Conservation (phyloP, 1,284 basidiomycete genomes). For the Ceratobasidium sp. region DNA sequence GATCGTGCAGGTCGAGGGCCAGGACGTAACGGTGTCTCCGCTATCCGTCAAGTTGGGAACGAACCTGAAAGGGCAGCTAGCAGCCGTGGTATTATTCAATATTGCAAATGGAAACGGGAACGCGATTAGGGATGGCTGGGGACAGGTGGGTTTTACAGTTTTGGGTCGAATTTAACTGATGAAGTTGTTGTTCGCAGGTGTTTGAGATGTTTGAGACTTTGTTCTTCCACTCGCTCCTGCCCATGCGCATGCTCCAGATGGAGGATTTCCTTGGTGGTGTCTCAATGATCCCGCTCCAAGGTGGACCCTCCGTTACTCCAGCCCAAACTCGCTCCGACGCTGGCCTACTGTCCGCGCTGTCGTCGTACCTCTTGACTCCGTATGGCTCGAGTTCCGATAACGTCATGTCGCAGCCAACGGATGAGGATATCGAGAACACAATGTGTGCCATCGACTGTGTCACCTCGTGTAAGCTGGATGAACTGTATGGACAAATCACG, state of each 20-base stretch:
- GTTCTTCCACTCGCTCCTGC: constrained; percentile 92
- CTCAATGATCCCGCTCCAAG: constrained; percentile 87
- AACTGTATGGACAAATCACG: constrained; percentile 93
- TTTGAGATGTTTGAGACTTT: constrained; percentile 99
- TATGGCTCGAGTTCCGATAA: constrained; percentile 79
- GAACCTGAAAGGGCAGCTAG: constrained; percentile 95
- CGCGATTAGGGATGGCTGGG: constrained; percentile 94
- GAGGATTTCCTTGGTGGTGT: constrained; percentile 94
- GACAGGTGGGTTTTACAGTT: constrained; percentile 65
- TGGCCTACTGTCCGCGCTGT: constrained; percentile 92
- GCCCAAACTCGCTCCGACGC: constrained; percentile 77
- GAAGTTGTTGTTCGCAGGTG: constrained; percentile 64
- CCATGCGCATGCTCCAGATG: constrained; percentile 91
- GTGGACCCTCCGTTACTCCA: constrained; percentile 70
- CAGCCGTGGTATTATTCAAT: constrained; percentile 96
- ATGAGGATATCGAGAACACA: constrained; percentile 92
- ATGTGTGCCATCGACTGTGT: constrained; percentile 96
- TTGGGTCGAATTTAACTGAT: background rate
- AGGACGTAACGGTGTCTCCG: constrained; percentile 89
- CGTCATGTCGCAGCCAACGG: constrained; percentile 82
- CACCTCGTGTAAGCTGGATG: constrained; percentile 91
- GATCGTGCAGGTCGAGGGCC: constrained; percentile 91
- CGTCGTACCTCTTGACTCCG: constrained; percentile 96
- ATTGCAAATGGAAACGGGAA: constrained; percentile 98
- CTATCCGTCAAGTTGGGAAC: constrained; percentile 94